Percentiles rank a stretch among this genome's conserved stretches.
phyloP scores from a whole-genome alignment of 2,329 filamentous ascomycete species.

The Cordyceps fumosorosea region DNA sequence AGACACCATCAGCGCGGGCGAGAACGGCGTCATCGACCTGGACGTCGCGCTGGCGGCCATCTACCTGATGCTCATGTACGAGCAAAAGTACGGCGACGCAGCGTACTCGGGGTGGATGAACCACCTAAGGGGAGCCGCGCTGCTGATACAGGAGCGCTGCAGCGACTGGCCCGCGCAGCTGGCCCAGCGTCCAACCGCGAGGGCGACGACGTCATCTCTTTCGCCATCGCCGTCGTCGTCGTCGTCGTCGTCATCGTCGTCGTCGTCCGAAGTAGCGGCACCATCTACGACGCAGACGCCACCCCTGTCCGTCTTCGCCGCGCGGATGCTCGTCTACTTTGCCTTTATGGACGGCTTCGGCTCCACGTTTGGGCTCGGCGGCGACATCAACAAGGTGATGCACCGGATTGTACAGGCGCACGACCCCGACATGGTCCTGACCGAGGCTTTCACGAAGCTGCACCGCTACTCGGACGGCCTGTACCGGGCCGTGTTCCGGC shows the following conservation, averaged over 20 bases:
- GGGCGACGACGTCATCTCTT: not conserved
- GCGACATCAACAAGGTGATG: constrained; percentile 26
- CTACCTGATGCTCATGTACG: constrained; percentile 31
- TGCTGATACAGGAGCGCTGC: constrained; percentile 24
- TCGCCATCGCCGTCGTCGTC: not conserved
- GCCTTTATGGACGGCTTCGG: constrained; percentile 26
- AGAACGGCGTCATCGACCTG: constrained; percentile 21
- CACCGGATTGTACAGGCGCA: constrained; percentile 4
- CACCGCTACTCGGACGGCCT: constrained; percentile 28
- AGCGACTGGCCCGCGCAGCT: constrained; percentile 13
- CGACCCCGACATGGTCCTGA: constrained; percentile 3
- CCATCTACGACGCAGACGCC: not conserved
- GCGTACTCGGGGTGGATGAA: constrained; percentile 24
- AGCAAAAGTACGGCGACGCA: constrained; percentile 31
- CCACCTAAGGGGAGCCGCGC: constrained; percentile 27
- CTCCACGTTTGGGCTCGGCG: constrained; percentile 26
- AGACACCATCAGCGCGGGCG: constrained; percentile 21
- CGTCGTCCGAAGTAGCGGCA: not conserved
- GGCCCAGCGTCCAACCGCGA: not conserved
- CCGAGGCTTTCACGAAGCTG: constrained; percentile 24
- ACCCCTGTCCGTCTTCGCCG: constrained; percentile 26
- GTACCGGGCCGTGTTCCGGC: constrained; percentile 29
- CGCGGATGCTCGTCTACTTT: constrained; percentile 29
- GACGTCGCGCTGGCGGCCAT: constrained; percentile 26
- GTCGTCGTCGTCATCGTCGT: not conserved